Percentiles rank a stretch among this genome's conserved stretches.
These are phyloP conservation scores for Rhynchosporium agropyri DNA, from an alignment of 2,329 filamentous ascomycete species.

Conservation along the genomic window DNA sequence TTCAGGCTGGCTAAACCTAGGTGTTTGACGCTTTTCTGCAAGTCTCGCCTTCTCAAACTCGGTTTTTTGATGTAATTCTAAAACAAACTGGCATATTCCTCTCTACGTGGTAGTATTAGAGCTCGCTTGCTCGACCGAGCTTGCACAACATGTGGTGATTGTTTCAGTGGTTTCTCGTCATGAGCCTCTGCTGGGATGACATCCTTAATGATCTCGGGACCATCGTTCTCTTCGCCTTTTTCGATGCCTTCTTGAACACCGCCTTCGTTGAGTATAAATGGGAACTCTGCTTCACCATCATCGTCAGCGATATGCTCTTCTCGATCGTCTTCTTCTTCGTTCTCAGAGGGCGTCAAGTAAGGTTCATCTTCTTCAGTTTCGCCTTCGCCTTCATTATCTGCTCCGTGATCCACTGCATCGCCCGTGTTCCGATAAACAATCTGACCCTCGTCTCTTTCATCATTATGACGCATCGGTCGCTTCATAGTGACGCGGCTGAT, in stretches of 20 bases:
- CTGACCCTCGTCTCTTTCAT: neutral
- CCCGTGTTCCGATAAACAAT: neutral
- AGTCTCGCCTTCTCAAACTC: constrained; percentile 1
- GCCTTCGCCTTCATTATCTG: neutral
- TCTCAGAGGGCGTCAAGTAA: neutral
- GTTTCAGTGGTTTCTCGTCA: neutral
- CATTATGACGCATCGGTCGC: neutral
- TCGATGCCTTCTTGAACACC: neutral
- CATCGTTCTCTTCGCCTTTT: neutral
- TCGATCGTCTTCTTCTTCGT: neutral
- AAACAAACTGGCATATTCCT: neutral
- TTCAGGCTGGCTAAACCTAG: neutral
- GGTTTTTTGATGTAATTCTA: constrained; percentile 3
- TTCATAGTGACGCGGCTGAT: constrained; percentile 15
- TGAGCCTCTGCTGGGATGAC: no score
- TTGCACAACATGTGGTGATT: neutral
- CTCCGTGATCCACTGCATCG: neutral
- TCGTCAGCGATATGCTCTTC: neutral
- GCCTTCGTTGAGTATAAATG: neutral
- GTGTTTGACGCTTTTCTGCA: neutral
- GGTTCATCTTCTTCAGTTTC: neutral
- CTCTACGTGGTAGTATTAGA: neutral
- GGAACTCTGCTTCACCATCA: neutral
- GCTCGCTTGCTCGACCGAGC: neutral
- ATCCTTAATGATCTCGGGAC: neutral